Conservation (phyloP, 2,329 filamentous ascomycete species). For the Pezicula neosporulosa region DNA sequence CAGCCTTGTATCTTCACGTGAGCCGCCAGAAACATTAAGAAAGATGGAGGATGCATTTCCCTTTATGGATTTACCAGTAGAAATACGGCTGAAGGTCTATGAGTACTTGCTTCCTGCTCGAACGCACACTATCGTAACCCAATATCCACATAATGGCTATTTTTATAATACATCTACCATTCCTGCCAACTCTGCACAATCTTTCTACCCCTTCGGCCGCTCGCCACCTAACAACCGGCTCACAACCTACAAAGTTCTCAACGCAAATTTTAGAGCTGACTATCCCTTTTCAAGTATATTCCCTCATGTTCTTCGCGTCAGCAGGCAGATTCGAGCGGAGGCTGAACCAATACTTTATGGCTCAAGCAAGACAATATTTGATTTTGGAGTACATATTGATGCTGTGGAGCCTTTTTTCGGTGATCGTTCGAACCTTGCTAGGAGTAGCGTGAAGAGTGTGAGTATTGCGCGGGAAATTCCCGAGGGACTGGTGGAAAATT, state of each 20-base stretch:
- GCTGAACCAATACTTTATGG: constrained; percentile 22
- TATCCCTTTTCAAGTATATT: constrained; percentile 11
- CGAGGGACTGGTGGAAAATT: background rate
- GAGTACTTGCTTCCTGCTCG: constrained; percentile 20
- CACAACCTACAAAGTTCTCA: constrained; percentile 24
- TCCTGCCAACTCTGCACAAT: constrained; percentile 8
- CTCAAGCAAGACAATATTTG: constrained; percentile 8
- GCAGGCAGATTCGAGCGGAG: constrained; percentile 15
- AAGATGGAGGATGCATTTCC: constrained; percentile 6
- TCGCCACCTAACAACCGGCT: constrained; percentile 4
- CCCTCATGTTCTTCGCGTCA: constrained; percentile 12
- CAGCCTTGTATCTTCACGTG: background rate
- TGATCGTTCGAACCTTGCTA: constrained; percentile 14
- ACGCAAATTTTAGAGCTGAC: constrained; percentile 13
- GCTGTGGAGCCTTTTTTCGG: constrained; percentile 17
- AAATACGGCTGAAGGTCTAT: constrained; percentile 26
- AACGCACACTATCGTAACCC: constrained; percentile 22
- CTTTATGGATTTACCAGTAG: constrained; percentile 22
- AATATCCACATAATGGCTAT: constrained; percentile 21
- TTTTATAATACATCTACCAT: constrained; percentile 17
- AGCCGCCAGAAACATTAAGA: background rate
- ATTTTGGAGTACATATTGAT: constrained; percentile 20
- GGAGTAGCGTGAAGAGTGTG: constrained; percentile 13
- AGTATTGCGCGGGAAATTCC: constrained; percentile 19
- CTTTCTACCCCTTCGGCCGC: constrained; percentile 19